phyloP scores from a whole-genome alignment of 208 protist genomes.

The Leishmania tarentolae region DNA sequence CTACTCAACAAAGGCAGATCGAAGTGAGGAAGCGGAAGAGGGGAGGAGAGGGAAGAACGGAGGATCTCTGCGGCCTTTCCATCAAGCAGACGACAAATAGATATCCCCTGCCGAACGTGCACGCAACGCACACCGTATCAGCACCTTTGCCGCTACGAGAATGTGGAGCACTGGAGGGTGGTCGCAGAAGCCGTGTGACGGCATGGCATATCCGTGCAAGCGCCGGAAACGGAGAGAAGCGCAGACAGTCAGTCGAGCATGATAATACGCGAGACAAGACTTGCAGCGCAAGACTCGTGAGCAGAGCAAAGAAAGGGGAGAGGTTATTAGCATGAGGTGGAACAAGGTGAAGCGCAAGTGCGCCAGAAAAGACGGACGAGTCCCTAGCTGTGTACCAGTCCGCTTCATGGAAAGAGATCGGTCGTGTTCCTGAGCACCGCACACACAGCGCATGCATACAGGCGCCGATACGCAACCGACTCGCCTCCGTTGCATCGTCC shows the following conservation, averaged over 20 bases:
- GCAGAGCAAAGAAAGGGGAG: neutral
- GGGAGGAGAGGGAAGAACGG: neutral
- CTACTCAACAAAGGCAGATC: neutral
- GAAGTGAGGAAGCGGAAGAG: neutral
- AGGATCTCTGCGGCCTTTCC: neutral
- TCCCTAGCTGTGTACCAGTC: neutral
- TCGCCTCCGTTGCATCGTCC: neutral
- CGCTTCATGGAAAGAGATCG: neutral
- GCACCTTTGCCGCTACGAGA: neutral
- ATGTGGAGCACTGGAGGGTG: neutral
- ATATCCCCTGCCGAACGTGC: neutral
- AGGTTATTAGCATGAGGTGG: neutral
- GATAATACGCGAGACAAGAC: neutral
- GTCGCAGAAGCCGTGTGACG: neutral
- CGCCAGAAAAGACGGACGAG: neutral
- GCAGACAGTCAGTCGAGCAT: neutral
- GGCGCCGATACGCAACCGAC: neutral
- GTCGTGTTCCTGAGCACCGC: neutral
- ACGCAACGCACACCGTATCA: too few relatives aligned
- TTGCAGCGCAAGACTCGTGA: neutral
- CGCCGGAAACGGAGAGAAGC: neutral
- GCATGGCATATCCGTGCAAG: neutral
- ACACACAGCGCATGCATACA: neutral
- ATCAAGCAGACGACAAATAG: neutral
- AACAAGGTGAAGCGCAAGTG: neutral